These are phyloP conservation scores for Blastobotrys attinorum DNA, from an alignment of 805 yeast genomes.

Conservation along the genomic window DNA sequence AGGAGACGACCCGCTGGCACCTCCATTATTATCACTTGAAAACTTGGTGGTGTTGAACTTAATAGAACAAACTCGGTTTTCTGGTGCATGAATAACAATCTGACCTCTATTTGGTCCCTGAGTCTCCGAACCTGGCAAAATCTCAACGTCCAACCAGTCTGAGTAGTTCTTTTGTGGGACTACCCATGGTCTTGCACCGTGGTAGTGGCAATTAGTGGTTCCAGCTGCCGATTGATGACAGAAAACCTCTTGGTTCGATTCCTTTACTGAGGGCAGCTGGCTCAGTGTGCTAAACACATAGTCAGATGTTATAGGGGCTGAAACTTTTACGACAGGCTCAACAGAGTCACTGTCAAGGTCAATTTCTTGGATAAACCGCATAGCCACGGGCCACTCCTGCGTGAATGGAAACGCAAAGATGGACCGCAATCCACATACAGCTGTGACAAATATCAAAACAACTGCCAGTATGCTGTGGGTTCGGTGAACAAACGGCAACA, in stretches of 20 bases:
- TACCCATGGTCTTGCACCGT: conserved; percentile 42
- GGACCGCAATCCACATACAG: conserved; percentile 29
- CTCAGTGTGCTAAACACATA: conserved; percentile 39
- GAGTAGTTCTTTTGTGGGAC: conserved; percentile 33
- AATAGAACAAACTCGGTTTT: conserved; percentile 58
- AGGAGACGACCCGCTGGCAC: conserved; percentile 47
- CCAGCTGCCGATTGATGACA: conserved; percentile 40
- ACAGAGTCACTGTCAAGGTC: conserved; percentile 33
- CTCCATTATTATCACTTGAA: conserved; percentile 23
- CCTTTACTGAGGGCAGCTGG: conserved; percentile 60
- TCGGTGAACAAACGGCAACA: conserved; percentile 64
- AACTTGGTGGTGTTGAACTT: conserved; percentile 47
- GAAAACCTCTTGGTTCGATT: background rate
- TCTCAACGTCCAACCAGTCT: conserved; percentile 43
- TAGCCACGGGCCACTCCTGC: conserved; percentile 55
- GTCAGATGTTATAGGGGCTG: conserved; percentile 40
- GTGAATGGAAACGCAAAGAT: conserved; percentile 52
- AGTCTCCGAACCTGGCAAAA: conserved; percentile 36
- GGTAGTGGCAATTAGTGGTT: conserved; percentile 45
- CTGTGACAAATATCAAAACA: conserved; percentile 32
- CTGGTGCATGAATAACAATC: conserved; percentile 46
- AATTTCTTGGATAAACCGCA: conserved; percentile 58
- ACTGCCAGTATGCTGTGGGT: conserved; percentile 45
- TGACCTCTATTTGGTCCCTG: conserved; percentile 42
- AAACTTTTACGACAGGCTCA: conserved; percentile 37